Evolutionary conservation across 2,329 filamentous ascomycete genomes (phyloP), one percentile per base, ranked within the genome.

Genomic region (Neopestalotiopsis clavispora): DNA sequence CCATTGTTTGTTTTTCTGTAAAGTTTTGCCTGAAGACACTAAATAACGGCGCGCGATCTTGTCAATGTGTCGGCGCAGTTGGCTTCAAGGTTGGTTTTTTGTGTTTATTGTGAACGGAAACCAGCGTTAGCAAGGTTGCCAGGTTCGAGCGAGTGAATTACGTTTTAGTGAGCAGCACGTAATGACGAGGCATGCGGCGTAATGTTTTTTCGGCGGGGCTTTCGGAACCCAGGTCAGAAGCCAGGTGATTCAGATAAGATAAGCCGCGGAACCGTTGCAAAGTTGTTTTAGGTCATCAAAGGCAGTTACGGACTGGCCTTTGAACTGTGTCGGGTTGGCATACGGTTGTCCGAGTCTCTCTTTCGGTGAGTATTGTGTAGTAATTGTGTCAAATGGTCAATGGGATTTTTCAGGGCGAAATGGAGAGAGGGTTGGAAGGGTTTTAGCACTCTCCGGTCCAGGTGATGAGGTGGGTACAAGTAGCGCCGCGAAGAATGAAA

Each of bases 141-240:
- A 34, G 61, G 61, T 20, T 52, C 38, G 40, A 64, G 61, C 61
- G 61, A 45, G 61, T 49, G 61, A 45, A 52, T 45, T 45, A 64
- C 34, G 34, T 28, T 52, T 52, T 52, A 52, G 45, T 52, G 45
- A 52, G 45, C 45, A 52, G 45, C 45, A 52, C 45, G 45, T 52
- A 52, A 52, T 52, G 45, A 52, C 45, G 45, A 52, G 34, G 34
- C 34, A 38, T 6, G n/a, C 45, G 45, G 61, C 38, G 32, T 32
- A 42, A 62, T 62, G 61, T 20, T 23, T 52, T 28, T 49, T 38
- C 6, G 38, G 34, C 20, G 61, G 61, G 28, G 38, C 30, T 10
- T 34, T 40, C 30, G n/a, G 32, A 34, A 13, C 32, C 59, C n/a
- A 28, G 40, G 40, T 10, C 34, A 38, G 34, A 38, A 38, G 34